A percentile compares a stretch with the other conserved stretches of the same genome.
Conservation (phyloP, 139 green algal species). For the Picochlorum sp. region DNA sequence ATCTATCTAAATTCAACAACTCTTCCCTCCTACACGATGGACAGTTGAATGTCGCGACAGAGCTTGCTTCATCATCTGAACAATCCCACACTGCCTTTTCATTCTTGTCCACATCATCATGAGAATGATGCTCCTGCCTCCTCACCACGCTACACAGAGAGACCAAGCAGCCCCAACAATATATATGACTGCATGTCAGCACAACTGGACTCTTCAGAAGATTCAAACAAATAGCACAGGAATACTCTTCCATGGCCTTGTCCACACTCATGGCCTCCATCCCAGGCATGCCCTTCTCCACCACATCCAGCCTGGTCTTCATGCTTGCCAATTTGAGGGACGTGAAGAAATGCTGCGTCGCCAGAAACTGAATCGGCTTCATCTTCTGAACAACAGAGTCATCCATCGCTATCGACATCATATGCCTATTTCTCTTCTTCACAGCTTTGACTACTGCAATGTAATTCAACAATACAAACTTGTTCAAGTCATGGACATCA, state of each 20-base stretch:
- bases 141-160: conserved; percentile 15
- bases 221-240: conserved; percentile 76
- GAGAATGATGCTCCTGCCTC: background rate
- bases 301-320: conserved; percentile 54
- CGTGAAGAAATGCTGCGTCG: conserved; percentile 69
- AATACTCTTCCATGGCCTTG: conserved; percentile 34
- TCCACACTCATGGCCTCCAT: background rate
- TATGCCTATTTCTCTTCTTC: conserved; percentile 80
- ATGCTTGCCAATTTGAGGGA: conserved; percentile 55
- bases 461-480: conserved; percentile 77
- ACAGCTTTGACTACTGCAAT: conserved; percentile 67
- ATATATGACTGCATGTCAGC: conserved; percentile 75
- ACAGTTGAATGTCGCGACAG: conserved; percentile 49
- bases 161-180: conserved; percentile 81
- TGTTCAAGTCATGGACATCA: conserved; percentile 41
- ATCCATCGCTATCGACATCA: conserved; percentile 10
- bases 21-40: conserved; percentile 61
- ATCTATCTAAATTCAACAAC: conserved; percentile 59
- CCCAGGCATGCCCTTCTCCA: conserved; percentile 16
- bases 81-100: conserved; percentile 7
- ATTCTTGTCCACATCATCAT: background rate
- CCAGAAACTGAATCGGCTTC: conserved; percentile 52
- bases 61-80: conserved; percentile 13
- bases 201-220: conserved; percentile 67
- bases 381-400: background rate